Base-by-base conservation (phyloP, 345 rosid species). In the Ceriops zippeliana region DNA sequence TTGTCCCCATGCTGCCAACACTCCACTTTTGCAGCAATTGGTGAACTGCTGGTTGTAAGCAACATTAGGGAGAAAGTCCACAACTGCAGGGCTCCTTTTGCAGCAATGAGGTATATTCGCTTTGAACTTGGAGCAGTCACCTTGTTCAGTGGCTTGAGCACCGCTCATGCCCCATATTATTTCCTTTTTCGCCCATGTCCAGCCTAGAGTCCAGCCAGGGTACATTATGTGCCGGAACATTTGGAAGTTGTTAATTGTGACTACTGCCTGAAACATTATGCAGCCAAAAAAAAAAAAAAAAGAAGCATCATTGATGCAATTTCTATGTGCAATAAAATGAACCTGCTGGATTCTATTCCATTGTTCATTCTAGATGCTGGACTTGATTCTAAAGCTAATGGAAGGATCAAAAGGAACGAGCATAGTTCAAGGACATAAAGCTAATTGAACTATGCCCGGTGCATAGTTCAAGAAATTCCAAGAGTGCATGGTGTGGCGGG, bases 21-120 rank as follows among this genome's bases (percentile, higher is more conserved):
- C 92, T 67, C 97, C 97, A 28, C 96, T 96, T 84, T 90, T 93
- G 85, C 98, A 93, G 75, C 97, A 93, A 73, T 93, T 90, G 35
- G 84, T 31, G 67, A 78, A 80, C 63, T 90, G 98, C 59, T 84
- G 92, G 67, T 90, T 90, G 85, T 84, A 90, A 66, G 97, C 93
- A 37, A 83, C 93, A 54, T 86, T 84, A 0, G 97, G 96, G 42
- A 93, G 84, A 63, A 93, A 81, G 78, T 90, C 98, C 35, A 87
- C 92, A 3, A 87, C 87, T 0, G 86, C 82, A 0, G 97, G 98
- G 10, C 69, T 80, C 74, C 77, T 86, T 87, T 87, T 87, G 79
- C 98, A 89, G 76, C 90, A 85, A 66, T 89, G 98, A 70, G 98
- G 98, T 64, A 89, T 75, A 62, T 81, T 82, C 1, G 84, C 93